phyloP scores from a whole-genome alignment of 768 basidiomycete species.

The Termitomyces sp. region DNA sequence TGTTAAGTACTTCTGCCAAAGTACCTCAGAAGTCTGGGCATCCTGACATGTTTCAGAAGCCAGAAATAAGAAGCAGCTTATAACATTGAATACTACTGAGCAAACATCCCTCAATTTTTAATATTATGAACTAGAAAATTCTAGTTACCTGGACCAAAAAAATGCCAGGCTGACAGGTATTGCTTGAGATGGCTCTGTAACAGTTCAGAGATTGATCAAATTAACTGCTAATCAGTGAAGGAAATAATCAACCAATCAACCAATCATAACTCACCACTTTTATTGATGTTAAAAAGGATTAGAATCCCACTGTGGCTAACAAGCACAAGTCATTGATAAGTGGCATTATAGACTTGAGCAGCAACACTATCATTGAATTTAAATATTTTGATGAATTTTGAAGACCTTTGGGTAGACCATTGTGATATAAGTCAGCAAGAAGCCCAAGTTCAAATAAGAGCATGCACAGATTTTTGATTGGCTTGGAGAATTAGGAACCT shows the following conservation, averaged over 20 bases:
- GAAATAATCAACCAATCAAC: not conserved
- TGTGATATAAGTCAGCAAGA: not conserved
- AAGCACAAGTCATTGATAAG: not conserved
- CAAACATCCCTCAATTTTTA: too few relatives aligned
- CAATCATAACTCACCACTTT: not conserved
- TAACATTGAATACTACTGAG: not conserved
- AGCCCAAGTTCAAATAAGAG: not conserved
- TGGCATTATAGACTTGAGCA: not conserved
- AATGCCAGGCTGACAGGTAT: too few relatives aligned
- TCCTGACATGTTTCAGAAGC: conserved; percentile 12
- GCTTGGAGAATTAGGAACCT: not conserved
- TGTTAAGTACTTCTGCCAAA: conserved; percentile 11
- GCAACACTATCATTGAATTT: not conserved
- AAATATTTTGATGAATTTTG: not conserved
- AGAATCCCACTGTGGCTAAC: not conserved
- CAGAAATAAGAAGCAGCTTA: not conserved
- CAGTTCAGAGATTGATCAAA: too few relatives aligned
- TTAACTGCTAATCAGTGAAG: not conserved
- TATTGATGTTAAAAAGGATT: not conserved
- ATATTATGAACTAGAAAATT: too few relatives aligned
- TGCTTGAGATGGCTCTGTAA: too few relatives aligned
- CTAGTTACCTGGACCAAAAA: too few relatives aligned
- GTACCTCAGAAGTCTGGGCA: conserved; percentile 10
- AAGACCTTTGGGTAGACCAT: not conserved
- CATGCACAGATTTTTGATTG: not conserved